Base-by-base conservation (phyloP, 176 grass and related monocot species). In the Dactylis glomerata region DNA sequence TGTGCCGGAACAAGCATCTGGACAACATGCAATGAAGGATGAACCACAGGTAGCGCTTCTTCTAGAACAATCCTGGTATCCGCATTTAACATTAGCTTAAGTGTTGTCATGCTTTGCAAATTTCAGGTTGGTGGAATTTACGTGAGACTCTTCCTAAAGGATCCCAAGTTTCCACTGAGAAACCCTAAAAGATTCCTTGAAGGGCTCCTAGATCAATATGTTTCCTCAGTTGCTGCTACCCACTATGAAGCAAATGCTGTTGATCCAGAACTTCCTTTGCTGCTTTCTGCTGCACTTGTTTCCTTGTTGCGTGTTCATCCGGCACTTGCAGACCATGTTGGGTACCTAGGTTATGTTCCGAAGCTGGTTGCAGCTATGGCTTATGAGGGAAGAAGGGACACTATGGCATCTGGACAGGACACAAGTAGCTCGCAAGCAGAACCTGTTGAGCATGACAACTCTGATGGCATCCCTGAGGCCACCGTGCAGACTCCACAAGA, bases 161-260 rank as follows among this genome's bases (percentile, higher is more conserved):
- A 99, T 83, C 96, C 96, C 22, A 99, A 99, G 85, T 99, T 99
- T 87, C 96, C 96, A 84, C 66, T 99, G 84, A 92, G 96, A 87
- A 99, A 99, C 40, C 96, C 96, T 81, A 99, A 99, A 89, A 93
- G 96, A 87, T 99, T 99, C 81, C 89, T 99, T 80, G 96, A 99
- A 94, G 96, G 96, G 58, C 90, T 99, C 22, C 70, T 99, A 79
- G 96, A 99, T 93, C 96, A 99, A 56, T 99, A 99, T 89, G 91
- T 99, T 45, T 92, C 93, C 45, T 99, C 93, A 55, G 94, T 99
- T 82, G 96, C 91, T 89, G 93, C 91, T 64, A 96, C 93, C 62
- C 96, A 99, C 88, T 99, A 92, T 81, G 93, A 92, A 38, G 78
- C 91, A 67, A 87, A 87, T 88, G 64, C 88, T 82, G 85, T 80